Conservation (phyloP, 148 eudicot genomes). For the Spergularia marina region DNA sequence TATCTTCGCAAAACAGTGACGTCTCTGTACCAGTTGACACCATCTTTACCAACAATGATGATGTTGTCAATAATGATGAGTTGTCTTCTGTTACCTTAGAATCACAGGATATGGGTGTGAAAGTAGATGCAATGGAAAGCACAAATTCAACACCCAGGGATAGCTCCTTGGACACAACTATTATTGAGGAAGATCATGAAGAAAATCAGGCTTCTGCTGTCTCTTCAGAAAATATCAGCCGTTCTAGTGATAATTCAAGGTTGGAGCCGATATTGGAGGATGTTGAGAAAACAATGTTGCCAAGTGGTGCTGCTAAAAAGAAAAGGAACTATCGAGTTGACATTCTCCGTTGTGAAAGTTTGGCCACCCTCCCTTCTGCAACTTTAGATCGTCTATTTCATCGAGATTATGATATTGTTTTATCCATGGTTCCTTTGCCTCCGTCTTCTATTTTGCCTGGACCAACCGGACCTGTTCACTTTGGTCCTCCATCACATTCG, state of each 20-base stretch:
- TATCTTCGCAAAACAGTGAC: constrained; percentile 37
- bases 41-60: constrained; percentile 23
- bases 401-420: constrained; percentile 85
- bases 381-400: constrained; percentile 78
- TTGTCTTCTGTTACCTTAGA: constrained; percentile 11
- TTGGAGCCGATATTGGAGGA: constrained; percentile 33
- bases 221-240: constrained; percentile 25
- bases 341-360: constrained; percentile 93
- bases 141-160: constrained; percentile 24
- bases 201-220: constrained; percentile 26
- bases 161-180: constrained; percentile 31
- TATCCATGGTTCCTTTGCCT: constrained; percentile 96
- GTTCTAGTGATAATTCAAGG: constrained; percentile 27
- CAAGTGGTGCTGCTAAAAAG: constrained; percentile 41
- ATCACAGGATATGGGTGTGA: constrained; percentile 21
- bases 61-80: constrained; percentile 28
- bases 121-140: constrained; percentile 23
- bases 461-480: constrained; percentile 86
- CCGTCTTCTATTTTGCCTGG: constrained; percentile 88
- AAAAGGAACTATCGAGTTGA: constrained; percentile 74
- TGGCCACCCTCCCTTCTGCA: constrained; percentile 79
- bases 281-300: constrained; percentile 38
- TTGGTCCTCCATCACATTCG: constrained; percentile 90
- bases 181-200: constrained; percentile 25
- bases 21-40: constrained; percentile 33